Evolutionary conservation across 2,329 filamentous ascomycete genomes (phyloP), one percentile per base, ranked within the genome.

Genomic region (Aspergillus intermedius): DNA sequence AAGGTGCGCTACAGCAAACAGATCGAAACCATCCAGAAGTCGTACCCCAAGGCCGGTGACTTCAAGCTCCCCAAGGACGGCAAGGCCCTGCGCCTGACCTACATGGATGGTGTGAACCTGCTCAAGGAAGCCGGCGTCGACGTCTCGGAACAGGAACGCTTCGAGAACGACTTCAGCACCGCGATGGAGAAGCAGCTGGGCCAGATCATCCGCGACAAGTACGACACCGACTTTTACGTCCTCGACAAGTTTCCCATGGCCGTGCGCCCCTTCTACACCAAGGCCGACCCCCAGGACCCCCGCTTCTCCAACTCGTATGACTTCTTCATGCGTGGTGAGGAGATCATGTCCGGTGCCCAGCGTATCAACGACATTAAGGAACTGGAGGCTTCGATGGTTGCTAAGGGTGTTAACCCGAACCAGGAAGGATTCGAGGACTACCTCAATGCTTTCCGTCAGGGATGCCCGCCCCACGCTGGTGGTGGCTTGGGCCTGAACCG

Each of bases 191-290:
- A 69, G 74, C 87, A 86, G n/a, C 83, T 97, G 7, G 93, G 93
- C 49, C 84, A 83, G 22, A 78, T 97, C 43, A 82, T 97, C 57
- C 85, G 88, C 49, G 79, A 88, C 60, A 96, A 95, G 74, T 95
- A 86, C 78, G 81, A 86, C 66, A 93, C 90, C 51, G 93, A 98
- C 74, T 97, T 97, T 75, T 97, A 95, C 74, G 85, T 94, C 19
- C 80, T 98, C 54, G 91, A 97, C 77, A 93, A 97, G 73, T 98
- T 95, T 78, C 93, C 93, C 41, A 83, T 93, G 69, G 77, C 78
- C 34, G 88, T 93, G 17, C 82, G 93, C 25, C 91, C 91, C 4
- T 95, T 95, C 72, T 97, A 96, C 72, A 90, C 91, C 53, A 88
- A 91, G 75, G 83, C 87, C 47, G 87, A 87, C 63, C 80, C 81